Conservation (phyloP, 176 grass and related monocot species). For the Aegilops longissima region DNA sequence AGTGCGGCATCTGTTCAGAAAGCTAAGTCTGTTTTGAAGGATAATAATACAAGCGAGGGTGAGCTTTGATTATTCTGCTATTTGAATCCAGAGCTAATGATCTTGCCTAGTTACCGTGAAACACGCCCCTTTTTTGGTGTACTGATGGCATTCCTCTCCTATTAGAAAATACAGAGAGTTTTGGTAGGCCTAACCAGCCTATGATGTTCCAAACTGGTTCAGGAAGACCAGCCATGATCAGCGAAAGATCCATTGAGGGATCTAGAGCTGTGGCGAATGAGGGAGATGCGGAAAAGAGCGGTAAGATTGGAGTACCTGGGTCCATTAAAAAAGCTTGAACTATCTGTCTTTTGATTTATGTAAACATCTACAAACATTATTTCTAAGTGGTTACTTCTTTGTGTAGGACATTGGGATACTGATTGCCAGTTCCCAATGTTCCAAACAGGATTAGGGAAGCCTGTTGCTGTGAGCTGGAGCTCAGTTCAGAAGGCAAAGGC, state of each 20-base stretch:
- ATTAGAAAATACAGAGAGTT: constrained; percentile 26
- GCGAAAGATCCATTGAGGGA: constrained; percentile 25
- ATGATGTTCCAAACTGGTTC: constrained; percentile 30
- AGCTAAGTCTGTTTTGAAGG: constrained; percentile 44
- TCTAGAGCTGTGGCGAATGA: constrained; percentile 14
- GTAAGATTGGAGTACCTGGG: constrained; percentile 10
- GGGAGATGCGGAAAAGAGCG: constrained; percentile 7
- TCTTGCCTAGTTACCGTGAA: neutral
- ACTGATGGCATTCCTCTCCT: constrained; percentile 14
- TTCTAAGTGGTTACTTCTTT: constrained; percentile 23
- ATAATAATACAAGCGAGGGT: constrained; percentile 36
- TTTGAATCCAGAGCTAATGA: neutral
- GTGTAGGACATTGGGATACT: constrained; percentile 39
- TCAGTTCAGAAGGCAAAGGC: constrained; percentile 62
- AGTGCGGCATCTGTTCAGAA: constrained; percentile 39
- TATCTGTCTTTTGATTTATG: constrained; percentile 10
- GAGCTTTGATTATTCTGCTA: constrained; percentile 11
- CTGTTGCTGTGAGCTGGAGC: constrained; percentile 43
- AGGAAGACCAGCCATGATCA: constrained; percentile 16
- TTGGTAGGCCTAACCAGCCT: constrained; percentile 17
- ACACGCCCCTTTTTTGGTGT: neutral
- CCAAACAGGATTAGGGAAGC: constrained; percentile 58
- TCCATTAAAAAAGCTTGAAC: neutral
- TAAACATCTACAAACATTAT: constrained; percentile 5
- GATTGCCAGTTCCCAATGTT: constrained; percentile 50